phyloP scores from a whole-genome alignment of 2,329 filamentous ascomycete genomes.

The Cladorrhinum sp. region DNA sequence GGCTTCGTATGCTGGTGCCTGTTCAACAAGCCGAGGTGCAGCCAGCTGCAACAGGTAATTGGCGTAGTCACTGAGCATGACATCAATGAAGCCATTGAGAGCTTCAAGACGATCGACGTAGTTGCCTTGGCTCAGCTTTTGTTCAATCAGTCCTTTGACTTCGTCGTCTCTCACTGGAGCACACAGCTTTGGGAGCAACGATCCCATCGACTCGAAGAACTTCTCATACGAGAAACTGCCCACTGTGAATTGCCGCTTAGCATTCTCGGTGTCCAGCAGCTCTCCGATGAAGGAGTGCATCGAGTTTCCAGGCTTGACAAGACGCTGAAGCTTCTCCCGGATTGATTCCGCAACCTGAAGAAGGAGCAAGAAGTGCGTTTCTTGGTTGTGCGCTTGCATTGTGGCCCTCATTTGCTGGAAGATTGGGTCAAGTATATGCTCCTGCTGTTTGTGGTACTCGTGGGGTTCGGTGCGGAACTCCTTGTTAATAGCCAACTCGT shows the following conservation, averaged over 20 bases:
- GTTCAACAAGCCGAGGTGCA: conserved; percentile 67
- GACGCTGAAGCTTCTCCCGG: conserved; percentile 66
- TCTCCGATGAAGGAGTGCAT: conserved; percentile 75
- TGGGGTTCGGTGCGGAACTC: conserved; percentile 69
- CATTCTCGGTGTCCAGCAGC: conserved; percentile 69
- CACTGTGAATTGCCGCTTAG: conserved; percentile 64
- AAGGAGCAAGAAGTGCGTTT: conserved; percentile 65
- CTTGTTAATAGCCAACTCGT: conserved; percentile 76
- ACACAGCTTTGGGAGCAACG: conserved; percentile 73
- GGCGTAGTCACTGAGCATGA: conserved; percentile 76
- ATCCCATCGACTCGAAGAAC: conserved; percentile 74
- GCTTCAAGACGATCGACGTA: conserved; percentile 75
- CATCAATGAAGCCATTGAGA: conserved; percentile 70
- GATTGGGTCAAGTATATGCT: conserved; percentile 46
- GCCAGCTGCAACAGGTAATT: conserved; percentile 75
- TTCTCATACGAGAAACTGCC: conserved; percentile 78
- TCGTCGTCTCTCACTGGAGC: conserved; percentile 77
- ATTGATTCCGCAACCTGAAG: conserved; percentile 69
- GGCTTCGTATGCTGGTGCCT: conserved; percentile 71
- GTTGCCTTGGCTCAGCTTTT: conserved; percentile 57
- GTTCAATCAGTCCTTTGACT: conserved; percentile 64
- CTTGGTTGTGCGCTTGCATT: conserved; percentile 63
- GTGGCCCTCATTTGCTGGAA: conserved; percentile 59
- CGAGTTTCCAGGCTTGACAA: conserved; percentile 67
- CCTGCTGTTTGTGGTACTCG: conserved; percentile 57